Base-by-base conservation (phyloP, 345 rosid genomes). In the Mercurialis annua region DNA sequence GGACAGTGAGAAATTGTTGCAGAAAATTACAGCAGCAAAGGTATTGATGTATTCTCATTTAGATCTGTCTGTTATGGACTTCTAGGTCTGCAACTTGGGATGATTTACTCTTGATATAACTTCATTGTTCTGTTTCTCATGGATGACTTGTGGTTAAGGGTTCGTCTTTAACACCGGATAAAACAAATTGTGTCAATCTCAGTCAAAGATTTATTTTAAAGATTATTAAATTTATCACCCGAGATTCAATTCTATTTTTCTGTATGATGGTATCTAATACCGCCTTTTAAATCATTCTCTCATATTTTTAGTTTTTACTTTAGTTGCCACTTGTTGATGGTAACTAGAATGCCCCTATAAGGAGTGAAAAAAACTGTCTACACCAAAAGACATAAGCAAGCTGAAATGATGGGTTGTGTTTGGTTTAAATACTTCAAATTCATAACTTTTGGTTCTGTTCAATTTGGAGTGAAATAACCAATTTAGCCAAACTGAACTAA, bases 1-100 rank as follows among this genome's bases (percentile, higher is more conserved):
- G 68, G 82, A 86, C 76, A 75, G 71, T 40, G 81, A 79, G 68
- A 80, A 77, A 73, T 77, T 93, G 72, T 83, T 76, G 14, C 65
- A 75, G 64, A 90, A 83, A 76, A 60, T 87, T 66, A 82, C 84
- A 33, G 79, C 80, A 18, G 85, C 73, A 2, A 85, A 93, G 98
- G 98, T 93, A 26, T 29, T 47, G 59, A 27, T 17, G 4, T 48
- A 56, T 60, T 53, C 30, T 33, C 46, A 46, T 6, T 27, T 64
- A n/a, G 1, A 7, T 6, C 6, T 6, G 47, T 29, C 55, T n/a
- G 5, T 20, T 46, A 17, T 30, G 1, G 21, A 21, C 10, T 30
- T 20, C 11, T 52, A 3, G 43, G 54, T 53, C 12, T 46, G 40
- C 34, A 17, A 53, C 31, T 43, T 26, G 43, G 42, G 47, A 62